These are phyloP conservation scores for Colletotrichum tofieldiae DNA, from an alignment of 2,329 filamentous ascomycete genomes.

Conservation along the genomic window DNA sequence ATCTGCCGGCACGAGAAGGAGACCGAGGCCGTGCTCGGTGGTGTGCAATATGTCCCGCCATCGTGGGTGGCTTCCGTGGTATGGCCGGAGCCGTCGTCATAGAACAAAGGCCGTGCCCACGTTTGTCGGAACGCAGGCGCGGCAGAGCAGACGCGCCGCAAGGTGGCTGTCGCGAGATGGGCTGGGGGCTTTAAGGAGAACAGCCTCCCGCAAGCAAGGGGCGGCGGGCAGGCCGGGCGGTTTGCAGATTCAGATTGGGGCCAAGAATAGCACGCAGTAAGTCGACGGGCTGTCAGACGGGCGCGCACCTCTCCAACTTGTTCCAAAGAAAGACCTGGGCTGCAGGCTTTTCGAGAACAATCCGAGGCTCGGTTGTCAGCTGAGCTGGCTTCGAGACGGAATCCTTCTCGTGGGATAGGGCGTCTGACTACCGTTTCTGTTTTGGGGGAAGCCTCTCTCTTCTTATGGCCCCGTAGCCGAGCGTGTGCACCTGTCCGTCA, in stretches of 20 bases:
- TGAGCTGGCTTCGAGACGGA: neutral
- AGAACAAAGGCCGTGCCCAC: slow-evolving; percentile 27
- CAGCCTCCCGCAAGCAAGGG: slow-evolving; percentile 20
- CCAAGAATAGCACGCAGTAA: slow-evolving; percentile 20
- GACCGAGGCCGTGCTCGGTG: slow-evolving; percentile 8
- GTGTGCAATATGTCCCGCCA: neutral
- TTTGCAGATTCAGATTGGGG: slow-evolving; percentile 11
- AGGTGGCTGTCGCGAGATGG: slow-evolving; percentile 15
- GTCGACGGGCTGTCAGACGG: neutral
- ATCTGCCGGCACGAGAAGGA: slow-evolving; percentile 12
- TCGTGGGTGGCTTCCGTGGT: slow-evolving; percentile 7
- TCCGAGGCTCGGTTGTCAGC: neutral
- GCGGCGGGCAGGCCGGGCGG: neutral
- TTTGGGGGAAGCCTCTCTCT: neutral
- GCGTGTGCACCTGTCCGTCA: neutral
- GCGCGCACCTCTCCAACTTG: slow-evolving; percentile 7
- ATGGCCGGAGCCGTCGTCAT: slow-evolving; percentile 30
- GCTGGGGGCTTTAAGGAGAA: slow-evolving; percentile 8
- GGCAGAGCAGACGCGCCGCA: slow-evolving; percentile 24
- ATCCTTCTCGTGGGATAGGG: neutral
- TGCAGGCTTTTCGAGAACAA: slow-evolving; percentile 18
- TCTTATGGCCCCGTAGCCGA: neutral
- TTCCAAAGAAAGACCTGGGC: slow-evolving; percentile 10
- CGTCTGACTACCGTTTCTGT: neutral
- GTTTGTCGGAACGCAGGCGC: slow-evolving; percentile 21